Conservation (phyloP, 352 stramenopile genomes). For the Thalassiosira tumida region DNA sequence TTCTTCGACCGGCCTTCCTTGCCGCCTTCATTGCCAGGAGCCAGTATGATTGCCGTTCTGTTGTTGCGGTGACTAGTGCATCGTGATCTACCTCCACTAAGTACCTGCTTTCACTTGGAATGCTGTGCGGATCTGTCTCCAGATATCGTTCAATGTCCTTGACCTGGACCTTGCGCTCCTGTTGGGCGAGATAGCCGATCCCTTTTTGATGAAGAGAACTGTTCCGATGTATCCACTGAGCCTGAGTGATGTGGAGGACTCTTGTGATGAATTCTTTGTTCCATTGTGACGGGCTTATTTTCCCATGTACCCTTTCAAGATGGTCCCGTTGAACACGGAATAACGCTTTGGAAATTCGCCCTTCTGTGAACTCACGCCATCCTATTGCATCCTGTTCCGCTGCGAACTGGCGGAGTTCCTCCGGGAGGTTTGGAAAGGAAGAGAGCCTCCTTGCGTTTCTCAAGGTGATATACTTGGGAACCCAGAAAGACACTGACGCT, state of each 20-base stretch:
- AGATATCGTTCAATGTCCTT: background rate
- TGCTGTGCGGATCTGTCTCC: background rate
- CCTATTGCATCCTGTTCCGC: conserved; percentile 20
- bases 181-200: background rate
- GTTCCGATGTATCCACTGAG: conserved; percentile 27
- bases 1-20: background rate
- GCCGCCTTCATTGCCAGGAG: background rate
- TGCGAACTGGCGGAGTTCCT: conserved; percentile 1
- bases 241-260: conserved; percentile 13
- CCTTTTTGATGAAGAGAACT: background rate
- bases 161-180: background rate
- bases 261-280: conserved; percentile 1
- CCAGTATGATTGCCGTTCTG: background rate
- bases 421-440: background rate
- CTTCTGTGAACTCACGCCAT: conserved; percentile 15
- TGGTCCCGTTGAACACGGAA: background rate
- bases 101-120: background rate
- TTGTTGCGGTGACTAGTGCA: background rate
- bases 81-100: conserved; percentile 1
- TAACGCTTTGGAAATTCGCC: background rate
- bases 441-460: background rate
- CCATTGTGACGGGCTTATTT: background rate
- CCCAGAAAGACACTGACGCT: background rate
- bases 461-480: conserved; percentile 25
- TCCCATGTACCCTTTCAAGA: background rate